Percentiles rank a stretch among this genome's conserved stretches.
These are phyloP conservation scores for Ilyonectria robusta DNA, from an alignment of 2,329 filamentous ascomycete genomes.

Conservation along the genomic window DNA sequence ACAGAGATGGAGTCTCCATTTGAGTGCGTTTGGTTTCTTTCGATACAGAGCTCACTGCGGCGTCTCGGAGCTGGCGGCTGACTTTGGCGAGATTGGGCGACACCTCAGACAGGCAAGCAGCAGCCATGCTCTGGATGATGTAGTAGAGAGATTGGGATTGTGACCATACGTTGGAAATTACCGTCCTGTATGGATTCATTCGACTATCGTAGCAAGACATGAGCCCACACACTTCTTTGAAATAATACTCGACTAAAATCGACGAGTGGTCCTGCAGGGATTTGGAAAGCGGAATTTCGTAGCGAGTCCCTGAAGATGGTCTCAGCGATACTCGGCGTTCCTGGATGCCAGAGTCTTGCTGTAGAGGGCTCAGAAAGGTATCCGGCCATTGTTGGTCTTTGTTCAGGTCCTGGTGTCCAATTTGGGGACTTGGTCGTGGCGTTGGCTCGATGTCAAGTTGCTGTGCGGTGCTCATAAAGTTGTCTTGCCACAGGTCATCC, in stretches of 20 bases:
- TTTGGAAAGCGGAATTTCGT: constrained; percentile 33
- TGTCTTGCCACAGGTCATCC: constrained; percentile 33
- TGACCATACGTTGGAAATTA: constrained; percentile 70
- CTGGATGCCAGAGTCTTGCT: background rate
- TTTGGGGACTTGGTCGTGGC: constrained; percentile 22
- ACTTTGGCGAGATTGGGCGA: constrained; percentile 63
- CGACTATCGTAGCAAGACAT: constrained; percentile 76
- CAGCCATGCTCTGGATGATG: constrained; percentile 75
- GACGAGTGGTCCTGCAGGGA: constrained; percentile 60
- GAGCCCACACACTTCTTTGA: constrained; percentile 72
- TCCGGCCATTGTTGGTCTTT: constrained; percentile 34
- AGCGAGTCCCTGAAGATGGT: constrained; percentile 10
- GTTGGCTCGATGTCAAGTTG: constrained; percentile 29
- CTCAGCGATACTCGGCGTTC: constrained; percentile 14
- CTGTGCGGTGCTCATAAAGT: background rate
- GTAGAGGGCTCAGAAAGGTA: constrained; percentile 10
- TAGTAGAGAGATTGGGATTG: constrained; percentile 72
- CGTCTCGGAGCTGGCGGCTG: constrained; percentile 60
- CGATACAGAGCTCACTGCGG: constrained; percentile 65
- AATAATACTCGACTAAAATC: constrained; percentile 74
- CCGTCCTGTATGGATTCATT: constrained; percentile 72
- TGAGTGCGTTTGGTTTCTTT: constrained; percentile 62
- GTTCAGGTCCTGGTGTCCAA: constrained; percentile 24
- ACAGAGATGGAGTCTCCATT: constrained; percentile 67
- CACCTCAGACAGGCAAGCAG: constrained; percentile 70